phyloP scores from a whole-genome alignment of 257 asterid species.

The Capsicum baccatum region DNA sequence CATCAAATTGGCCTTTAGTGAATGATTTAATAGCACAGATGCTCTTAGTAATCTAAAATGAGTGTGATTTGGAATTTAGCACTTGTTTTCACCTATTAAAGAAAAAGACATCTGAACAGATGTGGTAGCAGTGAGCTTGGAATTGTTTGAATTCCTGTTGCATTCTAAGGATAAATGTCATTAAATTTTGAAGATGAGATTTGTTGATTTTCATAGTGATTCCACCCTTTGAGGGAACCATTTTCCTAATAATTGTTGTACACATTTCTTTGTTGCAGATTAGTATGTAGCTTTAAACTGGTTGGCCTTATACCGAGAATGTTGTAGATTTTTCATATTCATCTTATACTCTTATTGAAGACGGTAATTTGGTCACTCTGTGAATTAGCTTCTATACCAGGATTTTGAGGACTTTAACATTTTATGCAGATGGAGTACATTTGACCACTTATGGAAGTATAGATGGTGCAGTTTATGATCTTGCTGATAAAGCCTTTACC shows the following conservation, averaged over 20 bases:
- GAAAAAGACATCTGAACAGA: not conserved
- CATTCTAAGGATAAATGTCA: not conserved
- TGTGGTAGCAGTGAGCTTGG: not conserved
- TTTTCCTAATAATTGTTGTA: not conserved
- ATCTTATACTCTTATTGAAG: not conserved
- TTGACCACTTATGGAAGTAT: slow-evolving; percentile 22
- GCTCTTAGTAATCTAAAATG: too few species aligned
- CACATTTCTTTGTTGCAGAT: not conserved
- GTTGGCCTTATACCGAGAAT: not conserved
- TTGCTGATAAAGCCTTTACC: slow-evolving; percentile 53
- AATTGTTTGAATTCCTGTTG: not conserved
- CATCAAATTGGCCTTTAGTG: too few species aligned
- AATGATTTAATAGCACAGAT: too few species aligned
- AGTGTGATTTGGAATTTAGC: too few species aligned
- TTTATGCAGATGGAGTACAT: slow-evolving; percentile 36
- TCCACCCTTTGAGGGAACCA: not conserved
- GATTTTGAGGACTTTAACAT: not conserved
- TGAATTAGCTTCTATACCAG: not conserved
- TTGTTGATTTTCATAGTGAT: not conserved
- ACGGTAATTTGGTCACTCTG: not conserved
- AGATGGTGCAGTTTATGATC: slow-evolving; percentile 42
- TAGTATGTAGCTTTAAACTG: not conserved
- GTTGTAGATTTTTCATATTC: not conserved
- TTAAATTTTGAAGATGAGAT: not conserved
- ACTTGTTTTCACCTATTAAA: too few species aligned